Base-by-base conservation (phyloP, 768 basidiomycete species). In the Grammothele lineata region DNA sequence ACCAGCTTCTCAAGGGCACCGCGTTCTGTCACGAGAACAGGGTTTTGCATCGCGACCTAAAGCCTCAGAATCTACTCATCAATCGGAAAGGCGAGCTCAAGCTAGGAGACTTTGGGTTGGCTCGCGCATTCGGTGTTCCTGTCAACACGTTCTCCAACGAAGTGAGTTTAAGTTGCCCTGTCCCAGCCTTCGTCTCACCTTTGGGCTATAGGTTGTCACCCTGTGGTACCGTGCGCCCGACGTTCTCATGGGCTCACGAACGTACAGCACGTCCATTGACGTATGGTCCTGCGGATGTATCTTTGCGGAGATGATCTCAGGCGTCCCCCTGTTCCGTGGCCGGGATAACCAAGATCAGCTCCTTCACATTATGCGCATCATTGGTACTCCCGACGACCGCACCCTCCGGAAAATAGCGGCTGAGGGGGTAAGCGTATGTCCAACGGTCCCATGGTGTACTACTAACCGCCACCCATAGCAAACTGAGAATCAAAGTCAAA, bases 121-220 rank as follows among this genome's bases (percentile, higher is more conserved):
- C 96, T 0, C 75, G 96, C 45, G 96, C 96, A 5, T 98, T 98
- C 63, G 96, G 96, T 54, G 96, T 98, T 14, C 96, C 96, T 4
- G 95, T 98, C 49, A 98, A 99, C 62, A 99, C 96, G 0, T 99
- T 98, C 66, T 93, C 91, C 15, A 99, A 99, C 62, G 96, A 99
- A 80, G 90, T 77, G 41, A 34, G 68, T 54, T 26, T 26, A 17
- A 12, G 23, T 24, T 37, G 27, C 44, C 46, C 32, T 34, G 44
- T 45, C 37, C 27, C 43, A 53, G 6, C 51, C 48, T 21, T 40
- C 24, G 15, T 11, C 1, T 30, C 24, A 10, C 21, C 43, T 38
- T 30, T 26, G n/a, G 9, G 1, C 8, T 33, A n/a, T 48, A 92
- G 90, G 96, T 99, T 47, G 96, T 98, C 18, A 99, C 96, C 23